A percentile compares a stretch with the other conserved stretches of the same genome.
phyloP scores from a whole-genome alignment of 2,329 filamentous ascomycete genomes.

The Hysterium pulicare region DNA sequence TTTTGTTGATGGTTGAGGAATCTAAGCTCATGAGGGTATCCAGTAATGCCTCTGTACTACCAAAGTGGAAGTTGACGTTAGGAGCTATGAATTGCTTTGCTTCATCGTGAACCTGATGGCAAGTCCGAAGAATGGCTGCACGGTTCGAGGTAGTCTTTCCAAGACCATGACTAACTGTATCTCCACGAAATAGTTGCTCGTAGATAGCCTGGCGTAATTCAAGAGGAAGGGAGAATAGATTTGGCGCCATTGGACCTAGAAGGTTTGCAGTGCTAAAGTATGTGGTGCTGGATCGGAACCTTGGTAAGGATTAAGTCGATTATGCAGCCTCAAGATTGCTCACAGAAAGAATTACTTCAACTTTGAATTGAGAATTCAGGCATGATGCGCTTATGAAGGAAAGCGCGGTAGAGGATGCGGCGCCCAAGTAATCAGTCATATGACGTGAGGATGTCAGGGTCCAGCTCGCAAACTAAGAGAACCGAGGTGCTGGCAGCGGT shows the following conservation, averaged over 20 bases:
- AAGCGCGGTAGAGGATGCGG: no score
- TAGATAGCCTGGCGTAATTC: conserved; percentile 36
- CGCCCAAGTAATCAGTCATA: no score
- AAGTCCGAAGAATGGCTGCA: conserved; percentile 28
- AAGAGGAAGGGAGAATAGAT: conserved; percentile 28
- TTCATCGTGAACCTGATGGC: conserved; percentile 27
- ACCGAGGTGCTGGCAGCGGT: background rate
- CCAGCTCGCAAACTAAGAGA: background rate
- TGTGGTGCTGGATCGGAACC: no score
- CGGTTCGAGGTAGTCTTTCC: conserved; percentile 17
- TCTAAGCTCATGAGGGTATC: conserved; percentile 28
- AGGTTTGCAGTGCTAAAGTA: no score
- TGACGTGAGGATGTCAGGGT: background rate
- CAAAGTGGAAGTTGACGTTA: conserved; percentile 29
- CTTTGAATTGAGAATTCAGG: no score
- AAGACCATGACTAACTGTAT: conserved; percentile 28
- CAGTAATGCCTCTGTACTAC: conserved; percentile 31
- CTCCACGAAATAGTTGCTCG: conserved; percentile 28
- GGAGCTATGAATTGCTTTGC: conserved; percentile 31
- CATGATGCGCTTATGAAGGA: no score
- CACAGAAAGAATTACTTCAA: no score
- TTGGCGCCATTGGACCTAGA: conserved; percentile 15
- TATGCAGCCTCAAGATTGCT: no score
- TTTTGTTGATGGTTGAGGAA: conserved; percentile 27
- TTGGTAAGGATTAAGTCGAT: no score